Conservation (phyloP, 164 flowering plant genomes). For the Kalanchoe fedtschenkoi region DNA sequence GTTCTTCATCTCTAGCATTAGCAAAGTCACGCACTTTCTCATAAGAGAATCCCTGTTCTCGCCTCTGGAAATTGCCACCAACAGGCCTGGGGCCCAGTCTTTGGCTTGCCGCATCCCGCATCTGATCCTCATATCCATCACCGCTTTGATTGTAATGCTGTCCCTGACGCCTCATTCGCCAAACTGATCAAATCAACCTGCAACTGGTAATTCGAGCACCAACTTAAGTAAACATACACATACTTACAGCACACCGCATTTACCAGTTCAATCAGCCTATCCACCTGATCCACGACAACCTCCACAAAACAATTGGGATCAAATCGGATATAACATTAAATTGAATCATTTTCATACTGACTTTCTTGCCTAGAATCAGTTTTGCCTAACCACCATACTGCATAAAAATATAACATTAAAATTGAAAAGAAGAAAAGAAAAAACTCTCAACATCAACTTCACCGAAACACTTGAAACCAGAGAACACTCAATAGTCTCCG, state of each 20-base stretch:
- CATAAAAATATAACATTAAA: no score
- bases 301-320: no score
- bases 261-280: background rate
- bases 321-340: background rate
- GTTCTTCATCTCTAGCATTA: background rate
- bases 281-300: no score
- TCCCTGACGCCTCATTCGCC: background rate
- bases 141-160: background rate
- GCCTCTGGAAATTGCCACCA: background rate
- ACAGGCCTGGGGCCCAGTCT: background rate
- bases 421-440: background rate
- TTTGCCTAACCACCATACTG: background rate
- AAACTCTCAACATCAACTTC: background rate
- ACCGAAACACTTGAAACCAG: background rate
- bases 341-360: no score
- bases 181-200: background rate
- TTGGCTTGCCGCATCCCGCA: background rate
- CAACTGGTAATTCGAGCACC: background rate
- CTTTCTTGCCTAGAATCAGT: background rate
- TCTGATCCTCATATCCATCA: background rate
- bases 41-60: background rate
- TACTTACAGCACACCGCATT: background rate
- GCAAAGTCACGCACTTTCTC: background rate
- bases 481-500: background rate
- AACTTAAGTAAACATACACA: background rate